Evolutionary conservation across 176 grass and related monocot genomes (phyloP).

Genomic region (Eleusine coracana): DNA sequence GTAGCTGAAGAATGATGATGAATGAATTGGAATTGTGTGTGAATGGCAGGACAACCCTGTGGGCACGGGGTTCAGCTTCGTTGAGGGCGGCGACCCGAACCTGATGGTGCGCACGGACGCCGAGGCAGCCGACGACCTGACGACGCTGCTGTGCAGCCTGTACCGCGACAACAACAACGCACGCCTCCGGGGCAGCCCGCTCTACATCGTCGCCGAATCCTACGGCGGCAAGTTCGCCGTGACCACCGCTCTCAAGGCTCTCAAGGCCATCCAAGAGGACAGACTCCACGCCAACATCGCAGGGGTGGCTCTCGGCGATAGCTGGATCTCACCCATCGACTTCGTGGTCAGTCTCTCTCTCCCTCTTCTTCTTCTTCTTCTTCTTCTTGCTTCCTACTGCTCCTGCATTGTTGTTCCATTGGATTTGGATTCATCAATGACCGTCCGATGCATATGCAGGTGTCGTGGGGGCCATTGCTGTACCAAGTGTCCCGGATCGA

Average conservation of each 20-base stretch:
- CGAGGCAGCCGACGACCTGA: conserved; percentile 74
- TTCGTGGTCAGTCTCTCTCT: conserved; percentile 53
- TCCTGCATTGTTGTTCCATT: too few species aligned
- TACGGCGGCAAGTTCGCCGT: conserved; percentile 98
- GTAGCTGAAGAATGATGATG: too few species aligned
- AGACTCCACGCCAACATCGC: conserved; percentile 52
- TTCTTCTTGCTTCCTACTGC: too few species aligned
- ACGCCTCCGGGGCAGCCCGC: conserved; percentile 51
- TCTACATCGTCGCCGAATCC: conserved; percentile 91
- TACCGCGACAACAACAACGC: conserved; percentile 33
- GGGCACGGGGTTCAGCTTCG: conserved; percentile 87
- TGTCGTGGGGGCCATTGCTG: conserved; percentile 73
- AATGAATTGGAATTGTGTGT: too few species aligned
- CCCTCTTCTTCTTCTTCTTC: too few species aligned
- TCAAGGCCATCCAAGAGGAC: conserved; percentile 54
- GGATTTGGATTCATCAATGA: neutral
- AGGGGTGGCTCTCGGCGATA: conserved; percentile 78
- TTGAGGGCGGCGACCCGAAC: conserved; percentile 53
- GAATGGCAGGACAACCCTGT: conserved; percentile 79
- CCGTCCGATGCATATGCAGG: neutral
- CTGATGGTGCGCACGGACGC: conserved; percentile 65
- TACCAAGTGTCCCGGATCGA: conserved; percentile 77
- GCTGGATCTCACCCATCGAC: conserved; percentile 92
- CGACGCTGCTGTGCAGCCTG: conserved; percentile 56
- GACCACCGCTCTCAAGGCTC: conserved; percentile 57